Evolutionary conservation across 805 yeast genomes (phyloP), one percentile per base, ranked within the genome.

Genomic region (Saccharomycopsis guyanensis): DNA sequence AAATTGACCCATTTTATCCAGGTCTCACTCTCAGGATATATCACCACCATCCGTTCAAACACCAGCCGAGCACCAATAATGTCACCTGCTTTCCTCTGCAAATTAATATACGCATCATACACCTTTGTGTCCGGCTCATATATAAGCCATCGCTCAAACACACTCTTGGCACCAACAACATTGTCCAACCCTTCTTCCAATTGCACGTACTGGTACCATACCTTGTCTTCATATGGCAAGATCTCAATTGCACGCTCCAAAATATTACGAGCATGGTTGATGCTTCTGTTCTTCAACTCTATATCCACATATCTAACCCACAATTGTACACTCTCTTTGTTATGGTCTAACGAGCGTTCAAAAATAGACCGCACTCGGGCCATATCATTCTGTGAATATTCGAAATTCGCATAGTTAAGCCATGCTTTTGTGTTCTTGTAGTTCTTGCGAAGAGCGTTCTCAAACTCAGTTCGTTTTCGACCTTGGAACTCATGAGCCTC

Each of bases 341-440:
- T 83, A 6, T 86, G 86, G 43, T 79, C 82, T 27, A 91, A 60
- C 0, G 95, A 94, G 43, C 97, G 70, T 61, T 91, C 98, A 64
- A 83, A 84, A 4, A 93, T 70, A 0, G 96, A 85, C 46, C 97
- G 68, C 0, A 95, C 95, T 19, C 97, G 69, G 16, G 75, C 70
- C 50, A 75, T 70, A 57, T 91, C 95, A 50, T 78, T 82, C 55
- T 86, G 91, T 3, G 82, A 83, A 3, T 80, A 61, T 62, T 91
- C 98, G 76, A 88, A 86, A 49, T 74, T 75, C 0, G 96, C 97
- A 61, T 91, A 93, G 46, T 96, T 69, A 59, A 86, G 71, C 96
- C 97, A 93, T 59, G 88, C 95, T 1, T 86, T 82, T 57, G 75
- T 71, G 57, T 87, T 88, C 31, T 82, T 73, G 49, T 95, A 67